Conservation (phyloP, 2,329 filamentous ascomycete species). For the Phialophora verrucosa region DNA sequence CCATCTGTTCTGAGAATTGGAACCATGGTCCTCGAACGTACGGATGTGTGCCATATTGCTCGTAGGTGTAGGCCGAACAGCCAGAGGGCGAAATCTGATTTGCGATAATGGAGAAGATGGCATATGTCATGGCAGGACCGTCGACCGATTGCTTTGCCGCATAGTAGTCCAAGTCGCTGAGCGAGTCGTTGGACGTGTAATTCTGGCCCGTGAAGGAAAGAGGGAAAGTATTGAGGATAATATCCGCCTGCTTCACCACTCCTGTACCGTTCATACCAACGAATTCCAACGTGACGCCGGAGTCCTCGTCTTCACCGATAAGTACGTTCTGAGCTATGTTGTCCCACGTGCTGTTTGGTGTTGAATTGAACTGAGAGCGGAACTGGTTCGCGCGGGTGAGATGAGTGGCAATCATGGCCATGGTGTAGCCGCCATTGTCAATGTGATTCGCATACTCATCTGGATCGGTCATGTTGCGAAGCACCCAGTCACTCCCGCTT, state of each 20-base stretch:
- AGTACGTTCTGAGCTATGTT: conserved; percentile 63
- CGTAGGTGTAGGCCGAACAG: conserved; percentile 71
- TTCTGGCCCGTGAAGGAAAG: conserved; percentile 63
- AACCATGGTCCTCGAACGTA: conserved; percentile 72
- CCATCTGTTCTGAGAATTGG: conserved; percentile 72
- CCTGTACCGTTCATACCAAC: conserved; percentile 70
- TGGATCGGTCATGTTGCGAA: conserved; percentile 73
- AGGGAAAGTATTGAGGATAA: conserved; percentile 70
- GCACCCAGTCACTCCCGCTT: conserved; percentile 61
- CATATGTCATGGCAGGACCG: conserved; percentile 76
- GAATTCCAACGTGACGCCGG: conserved; percentile 69
- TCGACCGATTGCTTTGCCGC: conserved; percentile 70
- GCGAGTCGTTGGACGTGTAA: conserved; percentile 55
- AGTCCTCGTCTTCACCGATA: conserved; percentile 59
- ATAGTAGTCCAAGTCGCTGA: conserved; percentile 70
- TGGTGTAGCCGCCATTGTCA: conserved; percentile 72
- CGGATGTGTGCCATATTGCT: conserved; percentile 66
- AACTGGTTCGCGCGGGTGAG: conserved; percentile 64
- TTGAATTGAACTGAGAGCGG: conserved; percentile 60
- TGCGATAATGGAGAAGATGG: conserved; percentile 70
- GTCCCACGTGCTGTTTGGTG: conserved; percentile 63
- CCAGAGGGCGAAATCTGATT: conserved; percentile 69
- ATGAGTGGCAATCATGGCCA: conserved; percentile 63
- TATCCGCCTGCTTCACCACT: conserved; percentile 72
- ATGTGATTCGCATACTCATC: conserved; percentile 72